A percentile compares a stretch with the other conserved stretches of the same genome.
Evolutionary conservation across 805 yeast genomes (phyloP).

Genomic region (Saturnispora mendoncae): DNA sequence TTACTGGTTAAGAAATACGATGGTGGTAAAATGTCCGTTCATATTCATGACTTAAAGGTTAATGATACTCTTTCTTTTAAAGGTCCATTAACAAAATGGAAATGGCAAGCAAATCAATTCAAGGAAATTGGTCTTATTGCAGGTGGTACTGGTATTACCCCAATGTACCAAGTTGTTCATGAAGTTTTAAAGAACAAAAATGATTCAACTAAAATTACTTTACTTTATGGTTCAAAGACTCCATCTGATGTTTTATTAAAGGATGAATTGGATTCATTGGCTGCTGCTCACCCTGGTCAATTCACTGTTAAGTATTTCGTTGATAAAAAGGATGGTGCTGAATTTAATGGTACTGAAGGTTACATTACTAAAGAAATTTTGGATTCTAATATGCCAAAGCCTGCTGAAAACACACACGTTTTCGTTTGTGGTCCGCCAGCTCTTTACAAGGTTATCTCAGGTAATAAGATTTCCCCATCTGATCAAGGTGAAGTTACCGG

Average conservation of each 20-base stretch:
- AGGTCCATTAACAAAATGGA: slow-evolving; percentile 91
- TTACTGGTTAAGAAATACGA: slow-evolving; percentile 80
- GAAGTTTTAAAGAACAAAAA: slow-evolving; percentile 68
- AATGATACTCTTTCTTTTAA: slow-evolving; percentile 82
- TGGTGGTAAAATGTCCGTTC: slow-evolving; percentile 82
- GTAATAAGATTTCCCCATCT: slow-evolving; percentile 70
- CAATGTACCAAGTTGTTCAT: slow-evolving; percentile 79
- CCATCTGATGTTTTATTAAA: slow-evolving; percentile 75
- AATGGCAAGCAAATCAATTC: slow-evolving; percentile 81
- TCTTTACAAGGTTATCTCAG: slow-evolving; percentile 79
- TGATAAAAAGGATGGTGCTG: slow-evolving; percentile 43
- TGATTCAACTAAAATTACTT: slow-evolving; percentile 82
- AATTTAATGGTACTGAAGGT: slow-evolving; percentile 57
- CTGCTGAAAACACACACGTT: slow-evolving; percentile 56
- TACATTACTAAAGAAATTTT: slow-evolving; percentile 71
- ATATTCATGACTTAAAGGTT: slow-evolving; percentile 58
- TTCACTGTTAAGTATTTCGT: slow-evolving; percentile 72
- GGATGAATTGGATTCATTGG: slow-evolving; percentile 64
- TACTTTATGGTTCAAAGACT: slow-evolving; percentile 73
- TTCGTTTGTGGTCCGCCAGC: slow-evolving; percentile 97
- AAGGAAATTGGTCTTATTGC: slow-evolving; percentile 76
- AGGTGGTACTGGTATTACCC: slow-evolving; percentile 97
- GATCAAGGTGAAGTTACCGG: slow-evolving; percentile 96
- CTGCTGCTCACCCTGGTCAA: slow-evolving; percentile 64
- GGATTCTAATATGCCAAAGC: slow-evolving; percentile 49